A percentile compares a stretch with the other conserved stretches of the same genome.
phyloP scores from a whole-genome alignment of 1,284 basidiomycete genomes.

The Papiliotrema terrestris region DNA sequence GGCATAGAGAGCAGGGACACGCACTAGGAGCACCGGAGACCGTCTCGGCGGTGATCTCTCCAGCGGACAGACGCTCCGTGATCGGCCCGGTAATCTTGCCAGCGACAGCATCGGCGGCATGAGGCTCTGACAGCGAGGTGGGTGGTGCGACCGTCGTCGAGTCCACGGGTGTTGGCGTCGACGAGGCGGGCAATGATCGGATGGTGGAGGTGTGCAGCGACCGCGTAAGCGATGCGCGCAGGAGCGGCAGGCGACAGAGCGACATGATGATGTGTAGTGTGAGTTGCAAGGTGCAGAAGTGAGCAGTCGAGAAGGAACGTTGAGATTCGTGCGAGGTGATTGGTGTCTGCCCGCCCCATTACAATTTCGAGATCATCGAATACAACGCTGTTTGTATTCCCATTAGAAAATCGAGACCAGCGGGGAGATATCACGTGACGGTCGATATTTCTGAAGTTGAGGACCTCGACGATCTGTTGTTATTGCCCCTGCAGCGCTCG shows the following conservation, averaged over 20 bases:
- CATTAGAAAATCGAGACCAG: neutral
- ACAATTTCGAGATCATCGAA: neutral
- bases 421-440: slow-evolving; percentile 6
- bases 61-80: neutral
- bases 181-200: too few relatives aligned
- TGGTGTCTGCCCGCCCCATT: neutral
- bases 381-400: neutral
- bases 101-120: slow-evolving; percentile 5
- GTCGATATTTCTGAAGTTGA: slow-evolving; percentile 1
- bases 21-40: slow-evolving; percentile 5
- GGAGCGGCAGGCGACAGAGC: neutral
- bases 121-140: neutral
- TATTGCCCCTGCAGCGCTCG: too few relatives aligned
- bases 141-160: neutral
- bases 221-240: neutral
- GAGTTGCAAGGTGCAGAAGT: neutral
- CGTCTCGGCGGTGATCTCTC: slow-evolving; percentile 5
- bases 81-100: neutral
- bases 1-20: neutral
- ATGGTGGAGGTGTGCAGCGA: neutral
- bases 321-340: neutral
- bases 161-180: neutral
- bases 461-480: too few relatives aligned
- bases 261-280: neutral
- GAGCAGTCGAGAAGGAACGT: neutral